A percentile compares a stretch with the other conserved stretches of the same genome.
Conservation (phyloP, 176 grass and related monocot species). For the Eragrostis curvula region DNA sequence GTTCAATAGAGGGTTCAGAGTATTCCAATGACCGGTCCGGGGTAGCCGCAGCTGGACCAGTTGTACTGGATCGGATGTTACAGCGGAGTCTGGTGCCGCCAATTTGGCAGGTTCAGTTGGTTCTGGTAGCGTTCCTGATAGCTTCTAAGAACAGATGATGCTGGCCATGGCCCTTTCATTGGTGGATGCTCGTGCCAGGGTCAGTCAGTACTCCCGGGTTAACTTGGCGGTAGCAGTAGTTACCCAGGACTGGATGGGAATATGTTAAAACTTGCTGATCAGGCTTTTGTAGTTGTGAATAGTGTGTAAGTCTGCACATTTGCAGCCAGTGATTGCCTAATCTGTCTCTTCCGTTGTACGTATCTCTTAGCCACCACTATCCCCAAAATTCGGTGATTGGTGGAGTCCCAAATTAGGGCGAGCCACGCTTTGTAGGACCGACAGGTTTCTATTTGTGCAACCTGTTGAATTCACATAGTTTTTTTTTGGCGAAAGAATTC, state of each 20-base stretch:
- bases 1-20: slow-evolving; percentile 47
- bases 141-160: slow-evolving; percentile 96
- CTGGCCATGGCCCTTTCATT: slow-evolving; percentile 83
- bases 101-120: slow-evolving; percentile 28
- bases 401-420: no score
- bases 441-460: no score
- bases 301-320: slow-evolving; percentile 40
- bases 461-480: no score
- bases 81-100: slow-evolving; percentile 39
- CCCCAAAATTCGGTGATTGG: no score
- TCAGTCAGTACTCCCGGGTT: slow-evolving; percentile 36
- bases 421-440: no score
- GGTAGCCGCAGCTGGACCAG: slow-evolving; percentile 54
- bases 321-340: slow-evolving; percentile 11
- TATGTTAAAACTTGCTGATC: background rate
- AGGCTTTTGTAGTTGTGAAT: slow-evolving; percentile 35
- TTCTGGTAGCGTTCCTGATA: slow-evolving; percentile 65
- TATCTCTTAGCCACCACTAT: no score
- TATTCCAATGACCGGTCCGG: slow-evolving; percentile 66
- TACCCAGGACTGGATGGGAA: slow-evolving; percentile 33
- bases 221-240: slow-evolving; percentile 46
- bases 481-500: no score
- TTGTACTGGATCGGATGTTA: slow-evolving; percentile 51
- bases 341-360: no score
- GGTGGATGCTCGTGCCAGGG: slow-evolving; percentile 61